These are phyloP conservation scores for Calocera cornea DNA, from an alignment of 768 basidiomycete genomes.

Conservation along the genomic window DNA sequence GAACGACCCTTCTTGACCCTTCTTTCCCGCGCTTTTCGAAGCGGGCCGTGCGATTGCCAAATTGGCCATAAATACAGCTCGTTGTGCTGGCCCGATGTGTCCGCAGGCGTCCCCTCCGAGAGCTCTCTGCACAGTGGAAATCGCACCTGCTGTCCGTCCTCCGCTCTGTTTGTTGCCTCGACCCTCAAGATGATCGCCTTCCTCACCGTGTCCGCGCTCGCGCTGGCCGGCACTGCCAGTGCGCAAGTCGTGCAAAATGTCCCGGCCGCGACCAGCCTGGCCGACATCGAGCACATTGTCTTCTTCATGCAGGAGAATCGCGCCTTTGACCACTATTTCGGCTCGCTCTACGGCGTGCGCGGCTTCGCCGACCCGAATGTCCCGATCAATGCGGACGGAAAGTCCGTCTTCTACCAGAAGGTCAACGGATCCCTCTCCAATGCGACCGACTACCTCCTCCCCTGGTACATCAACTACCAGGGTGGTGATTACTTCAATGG, in stretches of 20 bases:
- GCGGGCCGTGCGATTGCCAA: neutral
- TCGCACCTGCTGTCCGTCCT: neutral
- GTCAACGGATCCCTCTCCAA: slow-evolving; percentile 7
- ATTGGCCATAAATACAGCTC: neutral
- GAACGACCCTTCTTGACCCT: neutral
- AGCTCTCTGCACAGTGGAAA: neutral
- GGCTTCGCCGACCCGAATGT: slow-evolving; percentile 15
- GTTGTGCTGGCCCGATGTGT: neutral
- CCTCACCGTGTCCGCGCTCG: neutral
- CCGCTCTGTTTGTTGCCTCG: neutral
- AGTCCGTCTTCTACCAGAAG: slow-evolving; percentile 9
- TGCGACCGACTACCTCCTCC: slow-evolving; percentile 8
- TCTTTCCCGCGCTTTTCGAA: neutral
- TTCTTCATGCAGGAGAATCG: slow-evolving; percentile 17
- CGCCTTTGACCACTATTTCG: slow-evolving; percentile 16
- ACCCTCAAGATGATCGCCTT: neutral
- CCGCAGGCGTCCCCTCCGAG: neutral
- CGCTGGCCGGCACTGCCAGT: neutral
- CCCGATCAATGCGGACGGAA: slow-evolving; percentile 5
- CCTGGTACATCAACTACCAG: slow-evolving; percentile 12
- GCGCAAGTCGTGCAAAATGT: neutral
- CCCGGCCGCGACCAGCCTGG: neutral
- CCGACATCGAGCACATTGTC: slow-evolving; percentile 13
- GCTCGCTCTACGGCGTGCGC: slow-evolving; percentile 12
- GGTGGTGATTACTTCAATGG: slow-evolving; percentile 9